Evolutionary conservation across 1,139 yeast species (phyloP).

Genomic region (Saccharomyces hybrid): DNA sequence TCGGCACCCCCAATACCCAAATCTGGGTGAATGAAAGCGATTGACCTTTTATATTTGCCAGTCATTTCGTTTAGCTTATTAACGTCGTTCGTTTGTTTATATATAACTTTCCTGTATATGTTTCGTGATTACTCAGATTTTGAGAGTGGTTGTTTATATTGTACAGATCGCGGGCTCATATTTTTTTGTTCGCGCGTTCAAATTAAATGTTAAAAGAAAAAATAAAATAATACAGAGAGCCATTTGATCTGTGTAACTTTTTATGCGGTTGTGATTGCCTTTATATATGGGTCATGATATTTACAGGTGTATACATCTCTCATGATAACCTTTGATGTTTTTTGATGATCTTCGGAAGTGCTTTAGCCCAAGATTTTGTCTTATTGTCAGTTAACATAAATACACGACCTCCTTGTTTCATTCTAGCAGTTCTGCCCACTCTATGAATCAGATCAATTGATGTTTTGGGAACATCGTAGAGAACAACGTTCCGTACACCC

Average conservation of each 20-base stretch:
- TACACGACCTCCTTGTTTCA: conserved; percentile 82
- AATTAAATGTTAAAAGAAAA: no score
- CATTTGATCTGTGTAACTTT: neutral
- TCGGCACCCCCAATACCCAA: conserved; percentile 98
- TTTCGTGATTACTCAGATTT: neutral
- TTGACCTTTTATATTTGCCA: conserved; percentile 31
- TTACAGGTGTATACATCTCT: neutral
- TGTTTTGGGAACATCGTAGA: conserved; percentile 79
- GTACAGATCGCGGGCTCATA: no score
- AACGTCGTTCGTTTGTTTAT: neutral
- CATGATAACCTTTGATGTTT: conserved; percentile 31
- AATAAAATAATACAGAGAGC: no score
- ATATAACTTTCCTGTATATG: neutral
- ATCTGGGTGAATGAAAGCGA: conserved; percentile 96
- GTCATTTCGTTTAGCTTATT: neutral
- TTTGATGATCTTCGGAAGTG: conserved; percentile 64
- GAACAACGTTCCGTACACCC: conserved; percentile 71
- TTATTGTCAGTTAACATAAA: conserved; percentile 62
- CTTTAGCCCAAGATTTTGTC: conserved; percentile 71
- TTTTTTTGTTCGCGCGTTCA: neutral
- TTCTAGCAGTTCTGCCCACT: no score
- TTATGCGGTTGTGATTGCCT: neutral
- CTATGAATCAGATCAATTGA: conserved; percentile 83
- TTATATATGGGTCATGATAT: neutral
- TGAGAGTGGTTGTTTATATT: neutral